Base-by-base conservation (phyloP, 208 protist genomes). In the Trypanosoma grayi region DNA sequence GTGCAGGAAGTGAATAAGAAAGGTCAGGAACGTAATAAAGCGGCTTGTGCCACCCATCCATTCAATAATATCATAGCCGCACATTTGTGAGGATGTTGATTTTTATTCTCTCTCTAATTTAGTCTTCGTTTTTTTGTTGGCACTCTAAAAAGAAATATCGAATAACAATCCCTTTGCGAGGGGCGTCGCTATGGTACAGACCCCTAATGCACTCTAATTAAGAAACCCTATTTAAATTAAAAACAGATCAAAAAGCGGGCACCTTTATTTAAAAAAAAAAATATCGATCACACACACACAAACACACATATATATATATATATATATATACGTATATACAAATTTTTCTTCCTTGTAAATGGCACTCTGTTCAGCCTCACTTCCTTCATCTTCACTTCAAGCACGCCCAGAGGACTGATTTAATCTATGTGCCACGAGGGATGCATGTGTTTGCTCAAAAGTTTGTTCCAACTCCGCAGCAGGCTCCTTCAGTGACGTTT, bases 1-100 rank as follows among this genome's bases (percentile, higher is more conserved):
- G 55, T 91, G 81, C 39, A 91, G 50, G 46, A 92, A 93, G 70
- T 95, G 89, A 37, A 95, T 73, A n/a, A 80, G 44, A 27, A 88
- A 63, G 16, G 85, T 92, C n/a, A 90, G 56, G 31, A 90, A 60
- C 18, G 87, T 94, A 18, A 74, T 71, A 33, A 79, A 78, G 10
- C 86, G 81, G 39, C 66, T 67, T 25, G 60, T 51, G 16, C 82
- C 86, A 16, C 86, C 86, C 33, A 93, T 67, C 13, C 67, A 65
- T 53, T 93, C 82, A 33, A 90, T 53, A 25, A 75, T 69, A 25
- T 80, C 53, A 11, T 73, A 65, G 51, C 57, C 36, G 33, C 50
- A 34, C 59, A 66, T 66, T 27, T n/a, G n/a, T 1, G 0, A 20
- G 3, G 30, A 4, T 41, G n/a, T n/a, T n/a, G n/a, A n/a, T n/a